phyloP scores from a whole-genome alignment of 352 stramenopile genomes.

The Globisporangium cylindrosporum region DNA sequence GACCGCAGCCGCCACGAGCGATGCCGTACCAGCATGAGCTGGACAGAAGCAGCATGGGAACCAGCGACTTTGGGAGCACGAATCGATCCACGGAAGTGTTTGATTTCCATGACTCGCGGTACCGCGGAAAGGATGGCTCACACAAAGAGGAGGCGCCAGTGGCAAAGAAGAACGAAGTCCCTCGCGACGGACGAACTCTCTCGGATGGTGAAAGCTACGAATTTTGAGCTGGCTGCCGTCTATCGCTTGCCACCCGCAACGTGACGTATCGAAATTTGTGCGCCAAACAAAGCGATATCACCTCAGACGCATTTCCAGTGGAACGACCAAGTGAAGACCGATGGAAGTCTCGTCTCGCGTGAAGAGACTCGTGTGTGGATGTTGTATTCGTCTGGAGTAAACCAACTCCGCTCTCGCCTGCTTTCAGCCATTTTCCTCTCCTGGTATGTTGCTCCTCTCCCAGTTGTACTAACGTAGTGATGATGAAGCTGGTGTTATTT shows the following conservation, averaged over 20 bases:
- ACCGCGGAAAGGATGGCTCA: conserved; percentile 14
- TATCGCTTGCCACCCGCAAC: background rate
- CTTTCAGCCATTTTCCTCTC: background rate
- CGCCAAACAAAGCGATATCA: background rate
- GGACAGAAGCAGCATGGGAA: conserved; percentile 12
- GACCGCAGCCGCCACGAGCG: conserved; percentile 14
- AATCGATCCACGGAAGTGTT: conserved; percentile 36
- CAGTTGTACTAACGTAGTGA: conserved; percentile 2
- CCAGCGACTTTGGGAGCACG: conserved; percentile 25
- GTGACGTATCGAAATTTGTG: background rate
- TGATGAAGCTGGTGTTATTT: conserved; percentile 11
- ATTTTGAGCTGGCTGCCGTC: conserved; percentile 39
- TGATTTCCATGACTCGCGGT: conserved; percentile 36
- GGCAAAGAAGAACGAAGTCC: background rate
- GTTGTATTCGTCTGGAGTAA: conserved; percentile 1
- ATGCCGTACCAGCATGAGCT: conserved; percentile 15
- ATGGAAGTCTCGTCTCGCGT: conserved; percentile 4
- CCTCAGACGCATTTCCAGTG: background rate
- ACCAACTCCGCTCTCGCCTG: background rate
- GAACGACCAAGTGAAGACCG: conserved; percentile 3
- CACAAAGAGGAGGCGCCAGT: conserved; percentile 18
- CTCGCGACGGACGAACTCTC: conserved; percentile 37
- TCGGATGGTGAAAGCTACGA: conserved; percentile 73
- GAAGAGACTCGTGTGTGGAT: conserved; percentile 9
- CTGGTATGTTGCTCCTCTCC: background rate